Percentiles rank a stretch among this genome's conserved stretches.
Evolutionary conservation across 352 stramenopile species (phyloP).

Genomic region (Globisporangium splendens): DNA sequence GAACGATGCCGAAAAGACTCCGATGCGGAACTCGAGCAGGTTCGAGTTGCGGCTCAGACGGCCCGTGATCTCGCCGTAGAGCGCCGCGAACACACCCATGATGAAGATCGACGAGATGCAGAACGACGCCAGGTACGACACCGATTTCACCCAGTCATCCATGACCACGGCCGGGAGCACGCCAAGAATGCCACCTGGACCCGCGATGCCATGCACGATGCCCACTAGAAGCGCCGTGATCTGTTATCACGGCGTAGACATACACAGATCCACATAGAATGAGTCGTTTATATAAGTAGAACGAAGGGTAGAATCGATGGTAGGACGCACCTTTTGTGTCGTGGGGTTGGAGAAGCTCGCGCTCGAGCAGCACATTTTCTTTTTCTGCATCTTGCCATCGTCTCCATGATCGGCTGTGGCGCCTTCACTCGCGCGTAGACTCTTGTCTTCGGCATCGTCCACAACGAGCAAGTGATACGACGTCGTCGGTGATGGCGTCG

Average conservation of each 20-base stretch:
- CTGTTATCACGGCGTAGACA: slow-evolving; percentile 18
- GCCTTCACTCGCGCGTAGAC: neutral
- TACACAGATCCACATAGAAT: neutral
- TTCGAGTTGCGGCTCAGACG: slow-evolving; percentile 50
- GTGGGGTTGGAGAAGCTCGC: slow-evolving; percentile 47
- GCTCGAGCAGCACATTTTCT: slow-evolving; percentile 29
- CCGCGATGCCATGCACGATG: slow-evolving; percentile 81
- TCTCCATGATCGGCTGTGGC: slow-evolving; percentile 2
- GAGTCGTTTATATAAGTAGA: neutral
- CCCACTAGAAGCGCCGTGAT: slow-evolving; percentile 78
- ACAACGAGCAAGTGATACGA: slow-evolving; percentile 17
- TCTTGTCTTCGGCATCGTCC: slow-evolving; percentile 13
- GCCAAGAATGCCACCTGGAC: slow-evolving; percentile 54
- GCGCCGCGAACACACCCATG: slow-evolving; percentile 87
- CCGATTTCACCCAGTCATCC: slow-evolving; percentile 60
- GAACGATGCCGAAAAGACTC: slow-evolving; percentile 68
- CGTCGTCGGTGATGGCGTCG: slow-evolving; percentile 11
- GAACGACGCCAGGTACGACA: slow-evolving; percentile 85
- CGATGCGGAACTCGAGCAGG: slow-evolving; percentile 61
- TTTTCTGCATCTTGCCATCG: slow-evolving; percentile 13
- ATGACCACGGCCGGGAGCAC: slow-evolving; percentile 85
- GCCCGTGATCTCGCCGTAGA: slow-evolving; percentile 77
- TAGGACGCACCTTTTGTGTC: slow-evolving; percentile 37
- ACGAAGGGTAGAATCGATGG: neutral
- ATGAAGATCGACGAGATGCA: slow-evolving; percentile 87